Evolutionary conservation across 192 early-diverging fungal genomes (phyloP).

Genomic region (Coemansia asiatica): DNA sequence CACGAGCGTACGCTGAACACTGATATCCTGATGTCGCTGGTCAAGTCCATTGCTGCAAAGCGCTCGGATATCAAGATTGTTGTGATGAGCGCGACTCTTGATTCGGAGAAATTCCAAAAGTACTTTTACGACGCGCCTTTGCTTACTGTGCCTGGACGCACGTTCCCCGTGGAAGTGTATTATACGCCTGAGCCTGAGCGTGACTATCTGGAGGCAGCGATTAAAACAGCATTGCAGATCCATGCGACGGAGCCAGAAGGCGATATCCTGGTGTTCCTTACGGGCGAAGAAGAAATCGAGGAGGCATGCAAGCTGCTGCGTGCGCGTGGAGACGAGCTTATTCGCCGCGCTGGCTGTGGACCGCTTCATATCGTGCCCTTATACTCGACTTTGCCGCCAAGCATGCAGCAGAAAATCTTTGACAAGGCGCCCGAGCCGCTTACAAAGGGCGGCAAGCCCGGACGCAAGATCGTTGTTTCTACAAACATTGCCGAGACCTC

Average conservation of each 20-base stretch:
- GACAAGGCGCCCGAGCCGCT: constrained; percentile 82
- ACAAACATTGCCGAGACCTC: constrained; percentile 99
- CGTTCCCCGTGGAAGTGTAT: constrained; percentile 97
- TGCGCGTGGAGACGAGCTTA: constrained; percentile 71
- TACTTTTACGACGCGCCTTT: constrained; percentile 97
- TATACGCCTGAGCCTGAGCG: constrained; percentile 97
- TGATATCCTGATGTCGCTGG: constrained; percentile 97
- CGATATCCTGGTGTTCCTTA: constrained; percentile 95
- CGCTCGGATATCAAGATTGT: constrained; percentile 87
- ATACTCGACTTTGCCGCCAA: constrained; percentile 90
- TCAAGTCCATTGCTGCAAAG: constrained; percentile 83
- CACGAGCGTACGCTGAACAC: constrained; percentile 96
- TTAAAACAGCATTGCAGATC: constrained; percentile 92
- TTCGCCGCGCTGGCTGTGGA: constrained; percentile 64
- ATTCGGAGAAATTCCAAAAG: constrained; percentile 98
- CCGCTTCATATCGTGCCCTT: constrained; percentile 84
- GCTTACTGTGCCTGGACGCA: constrained; percentile 90
- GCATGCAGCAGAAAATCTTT: constrained; percentile 92
- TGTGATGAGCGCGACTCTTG: constrained; percentile 97
- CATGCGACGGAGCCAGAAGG: constrained; percentile 92
- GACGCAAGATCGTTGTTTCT: constrained; percentile 95
- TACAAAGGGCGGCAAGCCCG: constrained; percentile 74
- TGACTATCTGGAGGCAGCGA: constrained; percentile 96
- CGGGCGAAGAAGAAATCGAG: constrained; percentile 99
- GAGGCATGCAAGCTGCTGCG: constrained; percentile 87